Base-by-base conservation (phyloP, 495 filamentous ascomycete genomes). In the Choiromyces venosus region DNA sequence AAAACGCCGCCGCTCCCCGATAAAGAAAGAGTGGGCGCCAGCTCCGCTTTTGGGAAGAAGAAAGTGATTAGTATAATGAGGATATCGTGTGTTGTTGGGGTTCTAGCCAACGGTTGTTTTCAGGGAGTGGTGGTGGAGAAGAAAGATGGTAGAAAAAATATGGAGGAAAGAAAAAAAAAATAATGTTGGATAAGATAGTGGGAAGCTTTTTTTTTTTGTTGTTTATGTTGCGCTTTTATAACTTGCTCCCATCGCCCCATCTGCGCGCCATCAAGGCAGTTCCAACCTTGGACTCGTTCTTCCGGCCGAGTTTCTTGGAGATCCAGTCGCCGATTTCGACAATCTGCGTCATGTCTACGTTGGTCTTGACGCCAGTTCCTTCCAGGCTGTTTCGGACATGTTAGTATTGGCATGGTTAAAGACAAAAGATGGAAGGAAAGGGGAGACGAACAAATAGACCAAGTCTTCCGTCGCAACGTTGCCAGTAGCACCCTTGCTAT, bases 381-480 rank as follows among this genome's bases (percentile, higher is more conserved):
- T 98, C 91, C 73, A 97, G 79, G 33, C 74, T 76, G 29, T 10
- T 33, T 0, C 8, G 61, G 9, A 46, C 42, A n/a, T 39, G 61
- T 75, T 37, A 75, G 66, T 18, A 33, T 37, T 16, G 38, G 16
- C 10, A 18, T 46, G 8, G 18, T 29, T 52, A 36, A 65, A 56
- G 52, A 16, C 9, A 7, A 25, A 61, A 61, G n/a, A 61, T 29
- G 19, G 4, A 10, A n/a, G 8, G n/a, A 16, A 38, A 39, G 44
- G 38, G 65, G 10, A 21, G 19, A 70, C 71, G 37, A 75, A 76
- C 67, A 92, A 95, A 82, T 97, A 93, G 4, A 97, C 87, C 81
- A 98, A 84, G 82, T 99, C 93, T 82, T 99, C 95, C 1, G 94
- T 97, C 16, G 92, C 88, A 65, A 98, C 91, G 82, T 99, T 99